Base-by-base conservation (phyloP, 2,329 filamentous ascomycete species). In the Cladosporium oxysporum region DNA sequence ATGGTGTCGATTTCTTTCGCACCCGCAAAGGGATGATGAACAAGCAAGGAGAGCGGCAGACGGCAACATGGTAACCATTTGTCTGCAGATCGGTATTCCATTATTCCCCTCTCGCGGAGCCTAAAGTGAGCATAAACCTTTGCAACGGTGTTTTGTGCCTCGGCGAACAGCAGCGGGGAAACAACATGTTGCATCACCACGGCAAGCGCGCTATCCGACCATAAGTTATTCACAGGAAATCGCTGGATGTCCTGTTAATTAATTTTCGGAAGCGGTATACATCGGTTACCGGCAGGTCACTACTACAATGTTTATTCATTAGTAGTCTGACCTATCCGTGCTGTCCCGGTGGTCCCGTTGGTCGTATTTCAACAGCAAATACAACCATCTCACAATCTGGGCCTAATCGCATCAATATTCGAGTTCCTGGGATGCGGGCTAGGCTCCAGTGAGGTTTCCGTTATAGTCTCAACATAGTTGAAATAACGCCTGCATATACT, bases 161-260 rank as follows among this genome's bases (percentile, higher is more conserved):
- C 55, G 55, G 55, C 33, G 55, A 41, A 26, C 23, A 35, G 18
- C n/a, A 58, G 55, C 55, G 55, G 55, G 55, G 55, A 58, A 58
- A 28, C 55, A 55, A 3, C 52, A 53, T 53, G 12, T 35, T 35
- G 12, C 33, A 35, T 5, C 12, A 52, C 35, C 35, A 41, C 35
- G 16, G 14, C 35, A 35, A 41, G 35, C 35, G 6, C 7, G 5
- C 35, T 5, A 41, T 41, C 10, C 41, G 41, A n/a, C 12, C 41
- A 23, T 21, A 47, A 47, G 41, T 21, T 10, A 47, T 1, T 23
- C 1, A 47, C n/a, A n/a, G 8, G 12, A 11, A n/a, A 21, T 47
- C 41, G 21, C n/a, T 7, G 8, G 7, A 21, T n/a, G 11, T 8
- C n/a, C 6, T n/a, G n/a, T n/a, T n/a, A n/a, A n/a, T n/a, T n/a